Evolutionary conservation across 208 protist genomes (phyloP).

Genomic region (Trypanosoma lewisi): DNA sequence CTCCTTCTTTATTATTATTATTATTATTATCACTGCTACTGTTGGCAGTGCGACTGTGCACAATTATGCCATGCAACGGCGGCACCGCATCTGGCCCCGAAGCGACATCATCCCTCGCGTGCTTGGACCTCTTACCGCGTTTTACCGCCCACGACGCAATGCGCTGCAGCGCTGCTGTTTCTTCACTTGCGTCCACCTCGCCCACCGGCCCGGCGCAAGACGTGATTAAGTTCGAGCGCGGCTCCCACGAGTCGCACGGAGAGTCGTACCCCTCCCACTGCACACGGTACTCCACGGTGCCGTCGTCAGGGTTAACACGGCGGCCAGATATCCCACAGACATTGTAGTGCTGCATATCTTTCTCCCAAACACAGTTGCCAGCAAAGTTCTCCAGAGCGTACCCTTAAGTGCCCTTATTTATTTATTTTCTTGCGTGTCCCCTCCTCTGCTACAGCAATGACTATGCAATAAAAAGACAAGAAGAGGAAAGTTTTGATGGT

Average conservation of each 20-base stretch:
- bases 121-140: not conserved
- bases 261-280: conserved; percentile 35
- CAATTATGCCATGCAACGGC: conserved; percentile 2
- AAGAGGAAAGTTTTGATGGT: no score
- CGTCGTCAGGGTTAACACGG: conserved; percentile 44
- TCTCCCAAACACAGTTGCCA: not conserved
- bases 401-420: not conserved
- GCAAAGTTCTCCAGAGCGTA: no score
- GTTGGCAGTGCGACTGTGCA: not conserved
- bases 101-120: not conserved
- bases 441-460: no score
- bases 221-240: conserved; percentile 37
- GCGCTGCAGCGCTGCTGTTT: conserved; percentile 19
- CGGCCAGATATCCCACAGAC: conserved; percentile 40
- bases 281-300: conserved; percentile 64
- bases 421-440: not conserved
- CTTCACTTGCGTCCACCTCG: conserved; percentile 40
- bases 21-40: not conserved
- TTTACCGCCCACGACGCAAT: conserved; percentile 34
- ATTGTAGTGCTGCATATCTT: conserved; percentile 30
- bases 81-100: not conserved
- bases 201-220: conserved; percentile 39
- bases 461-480: no score
- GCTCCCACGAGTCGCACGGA: conserved; percentile 51
- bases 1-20: not conserved